Base-by-base conservation (phyloP, 306 rosid species). In the Albizia julibrissin region DNA sequence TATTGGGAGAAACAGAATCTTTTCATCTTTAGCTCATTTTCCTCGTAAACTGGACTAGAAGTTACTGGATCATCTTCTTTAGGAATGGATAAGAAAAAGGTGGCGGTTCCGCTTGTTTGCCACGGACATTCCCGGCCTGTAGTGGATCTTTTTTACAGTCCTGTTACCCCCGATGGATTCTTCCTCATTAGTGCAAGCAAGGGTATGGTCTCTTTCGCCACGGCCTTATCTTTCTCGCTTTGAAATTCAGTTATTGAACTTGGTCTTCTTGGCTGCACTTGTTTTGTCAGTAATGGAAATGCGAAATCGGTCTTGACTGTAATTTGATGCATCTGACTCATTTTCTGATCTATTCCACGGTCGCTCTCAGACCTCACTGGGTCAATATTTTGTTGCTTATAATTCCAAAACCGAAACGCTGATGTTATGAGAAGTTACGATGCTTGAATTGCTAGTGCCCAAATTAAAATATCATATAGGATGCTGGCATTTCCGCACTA, bases 171-270 rank as follows among this genome's bases (percentile, higher is more conserved):
- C 1, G 98, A 94, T 89, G 98, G 98, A 0, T 94, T 91, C 87
- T 94, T 94, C 82, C 94, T 94, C 86, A 93, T 95, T 85, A 95
- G 99, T 79, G 99, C 99, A 72, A 95, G 99, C 94, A 95, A 95
- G 85, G 99, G 99, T 95, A 87, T 39, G 79, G 14, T 47, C 59
- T 26, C 37, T 64, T n/a, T 2, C 2, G 42, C 46, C 27, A 21
- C 71, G 61, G 79, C 29, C 15, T 74, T 44, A 37, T 37, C 21
- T 10, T 44, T 27, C 8, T 40, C 13, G 42, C 11, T 16, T 71
- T 19, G 44, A 14, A 65, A 74, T 69, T 77, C 22, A 19, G 43
- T 40, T 14, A 14, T 12, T 59, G 39, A 22, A 56, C 12, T 16
- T 76, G 5, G 26, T 76, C 21, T 9, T 76, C 8, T 24, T 76